Percentiles rank a stretch among this genome's conserved stretches.
These are phyloP conservation scores for Arthrobotrys musiformis DNA, from an alignment of 2,329 filamentous ascomycete genomes.

Conservation along the genomic window DNA sequence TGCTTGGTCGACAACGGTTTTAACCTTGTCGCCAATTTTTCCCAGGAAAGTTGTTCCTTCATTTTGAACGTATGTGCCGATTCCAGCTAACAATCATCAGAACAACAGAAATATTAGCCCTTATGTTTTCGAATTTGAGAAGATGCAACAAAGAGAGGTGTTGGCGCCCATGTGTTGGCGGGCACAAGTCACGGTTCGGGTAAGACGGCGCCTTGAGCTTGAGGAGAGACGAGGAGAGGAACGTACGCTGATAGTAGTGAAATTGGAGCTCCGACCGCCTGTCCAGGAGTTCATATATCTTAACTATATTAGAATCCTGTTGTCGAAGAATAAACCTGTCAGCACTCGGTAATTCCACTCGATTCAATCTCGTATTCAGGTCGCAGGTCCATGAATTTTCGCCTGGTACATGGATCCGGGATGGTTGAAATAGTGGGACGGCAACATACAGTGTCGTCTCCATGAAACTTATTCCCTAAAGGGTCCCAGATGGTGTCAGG, in stretches of 20 bases:
- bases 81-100: constrained; percentile 63
- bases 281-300: constrained; percentile 65
- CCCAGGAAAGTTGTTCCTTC: constrained; percentile 64
- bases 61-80: constrained; percentile 67
- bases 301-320: constrained; percentile 69
- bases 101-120: not conserved
- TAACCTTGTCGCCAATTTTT: constrained; percentile 62
- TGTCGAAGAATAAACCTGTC: constrained; percentile 58
- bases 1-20: constrained; percentile 64
- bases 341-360: constrained; percentile 41
- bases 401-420: not conserved
- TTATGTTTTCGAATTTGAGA: not conserved
- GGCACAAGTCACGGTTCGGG: too few relatives aligned
- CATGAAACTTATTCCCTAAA: constrained; percentile 52
- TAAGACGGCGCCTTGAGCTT: too few relatives aligned
- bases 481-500: not conserved
- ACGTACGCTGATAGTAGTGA: constrained; percentile 66
- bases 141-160: constrained; percentile 17
- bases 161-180: constrained; percentile 19
- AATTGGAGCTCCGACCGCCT: constrained; percentile 64
- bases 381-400: not conserved
- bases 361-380: constrained; percentile 28
- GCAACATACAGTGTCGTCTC: constrained; percentile 51
- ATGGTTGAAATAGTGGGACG: not conserved
- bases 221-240: not conserved